These are phyloP conservation scores for Sporisorium scitamineum DNA, from an alignment of 1,284 basidiomycete genomes.

Conservation along the genomic window DNA sequence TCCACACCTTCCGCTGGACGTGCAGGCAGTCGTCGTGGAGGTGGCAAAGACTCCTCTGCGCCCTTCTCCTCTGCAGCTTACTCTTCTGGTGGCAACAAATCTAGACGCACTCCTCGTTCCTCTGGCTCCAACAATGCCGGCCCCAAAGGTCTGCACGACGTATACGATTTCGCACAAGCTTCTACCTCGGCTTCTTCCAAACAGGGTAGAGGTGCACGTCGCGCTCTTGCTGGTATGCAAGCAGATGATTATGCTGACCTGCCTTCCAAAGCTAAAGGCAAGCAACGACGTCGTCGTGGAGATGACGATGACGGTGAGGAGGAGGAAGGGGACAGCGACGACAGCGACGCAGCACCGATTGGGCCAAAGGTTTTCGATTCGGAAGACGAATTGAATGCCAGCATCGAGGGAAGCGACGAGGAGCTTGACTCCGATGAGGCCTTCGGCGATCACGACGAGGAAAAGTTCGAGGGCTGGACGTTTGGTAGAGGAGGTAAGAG, in stretches of 20 bases:
- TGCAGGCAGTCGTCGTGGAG: slow-evolving; percentile 16
- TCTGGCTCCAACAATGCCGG: not conserved
- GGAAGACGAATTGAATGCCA: slow-evolving; percentile 52
- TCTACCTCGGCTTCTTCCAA: slow-evolving; percentile 32
- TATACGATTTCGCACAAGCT: slow-evolving; percentile 36
- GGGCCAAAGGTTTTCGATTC: slow-evolving; percentile 59
- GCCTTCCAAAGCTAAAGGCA: slow-evolving; percentile 40
- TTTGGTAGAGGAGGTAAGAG: slow-evolving; percentile 32
- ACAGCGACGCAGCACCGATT: slow-evolving; percentile 24
- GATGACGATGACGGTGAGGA: slow-evolving; percentile 23
- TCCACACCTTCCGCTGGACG: slow-evolving; percentile 1
- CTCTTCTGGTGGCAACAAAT: slow-evolving; percentile 19
- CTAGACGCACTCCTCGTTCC: slow-evolving; percentile 14
- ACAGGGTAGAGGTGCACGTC: slow-evolving; percentile 27
- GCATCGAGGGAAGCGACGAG: slow-evolving; percentile 61
- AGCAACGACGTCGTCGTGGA: slow-evolving; percentile 9
- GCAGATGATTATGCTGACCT: slow-evolving; percentile 36
- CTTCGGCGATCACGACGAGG: slow-evolving; percentile 66
- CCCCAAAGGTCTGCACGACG: slow-evolving; percentile 26
- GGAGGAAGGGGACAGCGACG: slow-evolving; percentile 25
- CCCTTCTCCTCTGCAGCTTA: slow-evolving; percentile 37
- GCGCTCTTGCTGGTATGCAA: slow-evolving; percentile 34
- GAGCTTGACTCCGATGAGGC: slow-evolving; percentile 68
- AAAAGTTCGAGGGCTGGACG: slow-evolving; percentile 54
- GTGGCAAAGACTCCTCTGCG: slow-evolving; percentile 4